A percentile compares a stretch with the other conserved stretches of the same genome.
phyloP scores from a whole-genome alignment of 129 eudicot genomes.

The Flaveria brownii region DNA sequence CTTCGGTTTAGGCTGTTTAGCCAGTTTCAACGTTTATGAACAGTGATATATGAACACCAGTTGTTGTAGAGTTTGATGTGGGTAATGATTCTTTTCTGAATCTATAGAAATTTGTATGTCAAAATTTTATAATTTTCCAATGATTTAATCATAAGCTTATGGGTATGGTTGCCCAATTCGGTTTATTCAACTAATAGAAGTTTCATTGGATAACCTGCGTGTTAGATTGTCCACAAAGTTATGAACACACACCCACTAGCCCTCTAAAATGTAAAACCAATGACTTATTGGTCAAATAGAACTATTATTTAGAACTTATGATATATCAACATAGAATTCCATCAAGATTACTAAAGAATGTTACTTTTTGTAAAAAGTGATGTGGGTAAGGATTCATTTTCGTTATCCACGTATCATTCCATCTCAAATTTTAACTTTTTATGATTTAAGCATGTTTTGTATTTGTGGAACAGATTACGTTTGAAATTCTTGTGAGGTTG shows the following conservation, averaged over 20 bases:
- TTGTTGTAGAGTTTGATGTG: not conserved
- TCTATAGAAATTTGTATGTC: no score
- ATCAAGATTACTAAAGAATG: not conserved
- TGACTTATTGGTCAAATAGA: constrained; percentile 10
- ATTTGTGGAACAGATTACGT: constrained; percentile 55
- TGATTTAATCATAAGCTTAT: no score
- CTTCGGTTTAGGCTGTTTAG: not conserved
- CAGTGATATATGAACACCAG: not conserved
- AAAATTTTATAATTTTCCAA: no score
- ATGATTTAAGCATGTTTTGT: not conserved
- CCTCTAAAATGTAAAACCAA: not conserved
- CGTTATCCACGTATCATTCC: not conserved
- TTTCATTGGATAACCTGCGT: not conserved
- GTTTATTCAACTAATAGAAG: not conserved
- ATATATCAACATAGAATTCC: not conserved
- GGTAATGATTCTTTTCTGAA: not conserved
- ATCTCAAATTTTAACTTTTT: constrained; percentile 5
- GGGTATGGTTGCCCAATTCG: not conserved
- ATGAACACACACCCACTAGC: not conserved
- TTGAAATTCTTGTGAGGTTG: constrained; percentile 70
- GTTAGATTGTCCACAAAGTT: not conserved
- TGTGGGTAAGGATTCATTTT: constrained; percentile 7
- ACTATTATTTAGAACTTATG: not conserved
- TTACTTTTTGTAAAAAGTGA: not conserved
- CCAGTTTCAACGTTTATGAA: not conserved